Conservation (phyloP, 306 rosid species). For the Cucurbita ficifolia region DNA sequence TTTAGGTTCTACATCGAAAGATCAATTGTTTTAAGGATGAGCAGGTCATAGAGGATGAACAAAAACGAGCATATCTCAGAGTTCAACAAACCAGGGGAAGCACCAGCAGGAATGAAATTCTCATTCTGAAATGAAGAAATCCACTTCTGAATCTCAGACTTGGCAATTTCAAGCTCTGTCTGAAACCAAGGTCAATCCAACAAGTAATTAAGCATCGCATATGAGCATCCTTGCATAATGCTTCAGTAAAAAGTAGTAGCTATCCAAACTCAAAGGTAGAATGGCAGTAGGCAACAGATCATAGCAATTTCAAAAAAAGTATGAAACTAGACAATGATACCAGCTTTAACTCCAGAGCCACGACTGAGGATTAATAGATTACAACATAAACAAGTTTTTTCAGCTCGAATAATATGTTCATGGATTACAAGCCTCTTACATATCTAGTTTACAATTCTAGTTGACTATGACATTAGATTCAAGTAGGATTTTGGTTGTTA, state of each 20-base stretch:
- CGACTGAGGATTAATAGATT: background rate
- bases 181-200: constrained; percentile 18
- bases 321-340: background rate
- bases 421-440: background rate
- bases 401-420: background rate
- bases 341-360: background rate
- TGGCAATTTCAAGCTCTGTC: constrained; percentile 65
- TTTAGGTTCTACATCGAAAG: constrained; percentile 43
- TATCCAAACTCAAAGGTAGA: background rate
- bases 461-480: background rate
- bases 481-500: background rate
- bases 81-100: constrained; percentile 43
- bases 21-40: constrained; percentile 6
- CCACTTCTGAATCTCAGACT: constrained; percentile 66
- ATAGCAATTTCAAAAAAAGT: background rate
- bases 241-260: background rate
- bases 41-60: background rate
- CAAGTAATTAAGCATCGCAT: background rate
- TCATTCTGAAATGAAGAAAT: constrained; percentile 61
- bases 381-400: background rate
- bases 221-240: background rate
- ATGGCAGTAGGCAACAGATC: background rate
- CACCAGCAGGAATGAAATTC: constrained; percentile 52
- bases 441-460: background rate
- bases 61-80: background rate